Evolutionary conservation across 2,329 filamentous ascomycete species (phyloP), one percentile per base, ranked within the genome.

Genomic region (Bertia moriformis): DNA sequence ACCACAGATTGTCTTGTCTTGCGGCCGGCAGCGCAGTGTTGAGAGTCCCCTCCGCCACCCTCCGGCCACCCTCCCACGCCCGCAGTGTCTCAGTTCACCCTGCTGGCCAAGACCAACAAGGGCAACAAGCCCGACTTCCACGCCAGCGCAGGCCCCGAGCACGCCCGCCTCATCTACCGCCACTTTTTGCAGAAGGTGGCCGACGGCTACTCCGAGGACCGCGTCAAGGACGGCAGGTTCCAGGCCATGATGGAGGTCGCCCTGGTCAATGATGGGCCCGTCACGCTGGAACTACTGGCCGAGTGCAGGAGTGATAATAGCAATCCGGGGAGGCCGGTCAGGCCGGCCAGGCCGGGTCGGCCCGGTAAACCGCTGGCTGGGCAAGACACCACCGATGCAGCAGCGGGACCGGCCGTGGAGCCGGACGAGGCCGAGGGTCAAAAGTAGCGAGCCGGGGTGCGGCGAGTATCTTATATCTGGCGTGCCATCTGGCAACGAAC

Each of bases 221-320:
- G 70, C 45, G 87, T 98, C 42, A 87, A 94, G 55, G 81, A 98
- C 54, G 91, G 91, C n/a, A 77, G 89, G 19, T 98, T 98, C 57
- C 89, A 94, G 53, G 91, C 91, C 38, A 95, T 93, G 88, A 98
- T 98, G 91, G 82, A 96, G 53, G 89, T 98, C 42, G 82, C 83
- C 38, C 61, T 95, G 19, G 78, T 95, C 38, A 96, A 96, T 48
- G 89, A 96, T 48, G 77, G 78, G 1, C 77, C 78, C 39, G 77
- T 81, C 55, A 50, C 62, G 49, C 39, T 18, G 20, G n/a, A 18
- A 4, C 20, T 18, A 19, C 32, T 27, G 14, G n/a, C n/a, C n/a
- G n/a, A n/a, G n/a, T n/a, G n/a, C n/a, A n/a, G n/a, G n/a, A n/a
- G n/a, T n/a, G n/a, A n/a, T n/a, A n/a, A n/a, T n/a, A n/a, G n/a